These are phyloP conservation scores for Setaria viridis DNA, from an alignment of 202 grass and related monocot genomes.

Conservation along the genomic window DNA sequence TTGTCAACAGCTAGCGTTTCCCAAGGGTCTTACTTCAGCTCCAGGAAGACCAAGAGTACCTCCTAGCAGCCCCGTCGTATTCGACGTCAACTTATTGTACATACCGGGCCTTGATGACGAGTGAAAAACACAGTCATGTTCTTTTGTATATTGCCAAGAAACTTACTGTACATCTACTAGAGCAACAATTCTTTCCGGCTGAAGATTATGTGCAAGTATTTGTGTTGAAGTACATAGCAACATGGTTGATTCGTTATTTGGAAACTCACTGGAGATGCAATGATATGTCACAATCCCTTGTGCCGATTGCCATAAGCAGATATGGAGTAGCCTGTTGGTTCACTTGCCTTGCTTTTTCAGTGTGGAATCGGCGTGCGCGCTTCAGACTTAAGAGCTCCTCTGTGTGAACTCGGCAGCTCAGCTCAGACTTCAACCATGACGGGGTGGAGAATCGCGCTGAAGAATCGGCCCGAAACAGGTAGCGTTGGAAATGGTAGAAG, in stretches of 20 bases:
- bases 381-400: too few relatives aligned
- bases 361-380: too few relatives aligned
- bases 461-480: too few relatives aligned
- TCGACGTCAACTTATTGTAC: conserved; percentile 77
- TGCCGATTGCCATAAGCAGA: too few relatives aligned
- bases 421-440: too few relatives aligned
- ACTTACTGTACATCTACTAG: conserved; percentile 14
- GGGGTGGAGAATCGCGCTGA: too few relatives aligned
- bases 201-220: neutral
- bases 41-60: conserved; percentile 89
- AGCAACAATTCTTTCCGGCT: conserved; percentile 38
- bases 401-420: too few relatives aligned
- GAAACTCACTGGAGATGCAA: neutral
- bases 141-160: neutral
- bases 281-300: too few relatives aligned
- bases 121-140: conserved; percentile 40
- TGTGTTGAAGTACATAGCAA: conserved; percentile 14
- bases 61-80: conserved; percentile 85
- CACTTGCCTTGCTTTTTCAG: too few relatives aligned
- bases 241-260: neutral
- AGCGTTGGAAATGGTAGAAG: too few relatives aligned
- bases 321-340: too few relatives aligned
- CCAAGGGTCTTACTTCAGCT: conserved; percentile 85
- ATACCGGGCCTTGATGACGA: conserved; percentile 84
- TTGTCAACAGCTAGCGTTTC: conserved; percentile 51